Percentiles rank a stretch among this genome's conserved stretches.
Evolutionary conservation across 495 filamentous ascomycete species (phyloP).

Genomic region (Penicillium mononematosum): DNA sequence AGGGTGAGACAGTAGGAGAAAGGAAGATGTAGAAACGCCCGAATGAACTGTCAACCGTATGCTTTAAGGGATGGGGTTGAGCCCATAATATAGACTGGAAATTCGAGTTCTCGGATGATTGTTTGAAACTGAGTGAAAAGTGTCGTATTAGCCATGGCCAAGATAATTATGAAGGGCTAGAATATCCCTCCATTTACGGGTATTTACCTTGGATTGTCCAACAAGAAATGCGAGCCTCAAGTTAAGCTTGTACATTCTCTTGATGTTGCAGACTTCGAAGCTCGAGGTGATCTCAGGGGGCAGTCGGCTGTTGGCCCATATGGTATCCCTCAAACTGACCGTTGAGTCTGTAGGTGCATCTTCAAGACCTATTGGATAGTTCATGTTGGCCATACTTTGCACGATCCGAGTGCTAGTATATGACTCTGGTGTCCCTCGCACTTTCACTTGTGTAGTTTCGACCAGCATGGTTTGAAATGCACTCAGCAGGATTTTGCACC

Average conservation of each 20-base stretch:
- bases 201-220: neutral
- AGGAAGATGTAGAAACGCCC: neutral
- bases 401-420: conserved; percentile 2
- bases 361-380: neutral
- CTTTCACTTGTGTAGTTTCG: conserved; percentile 6
- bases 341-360: neutral
- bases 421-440: neutral
- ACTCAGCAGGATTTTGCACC: neutral
- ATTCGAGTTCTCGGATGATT: conserved; percentile 2
- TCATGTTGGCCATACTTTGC: conserved; percentile 4
- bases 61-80: neutral
- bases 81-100: conserved; percentile 5
- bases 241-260: neutral
- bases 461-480: conserved; percentile 9
- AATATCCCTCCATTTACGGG: neutral
- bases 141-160: neutral
- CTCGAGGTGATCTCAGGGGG: neutral
- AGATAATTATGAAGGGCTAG: neutral
- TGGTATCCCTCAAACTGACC: neutral
- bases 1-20: neutral
- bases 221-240: conserved; percentile 1
- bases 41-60: neutral
- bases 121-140: neutral
- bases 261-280: conserved; percentile 13
- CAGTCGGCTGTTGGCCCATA: neutral